Percentiles rank a stretch among this genome's conserved stretches.
These are phyloP conservation scores for Trametes cingulata DNA, from an alignment of 768 basidiomycete species.

Conservation along the genomic window DNA sequence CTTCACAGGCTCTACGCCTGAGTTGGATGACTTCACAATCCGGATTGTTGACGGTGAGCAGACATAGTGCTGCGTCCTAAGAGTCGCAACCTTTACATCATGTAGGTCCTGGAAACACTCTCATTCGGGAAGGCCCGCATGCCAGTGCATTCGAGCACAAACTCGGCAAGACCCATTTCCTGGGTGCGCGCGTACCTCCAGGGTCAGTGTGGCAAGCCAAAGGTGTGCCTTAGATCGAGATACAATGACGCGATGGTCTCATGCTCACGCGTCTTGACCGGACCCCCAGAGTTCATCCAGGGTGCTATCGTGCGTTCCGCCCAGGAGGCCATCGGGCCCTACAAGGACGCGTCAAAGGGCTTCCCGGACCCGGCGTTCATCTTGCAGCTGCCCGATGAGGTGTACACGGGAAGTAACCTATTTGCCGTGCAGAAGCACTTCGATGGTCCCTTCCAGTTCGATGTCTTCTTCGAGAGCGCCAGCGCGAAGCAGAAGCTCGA, in stretches of 20 bases:
- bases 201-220: slow-evolving; percentile 85
- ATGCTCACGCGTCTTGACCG: neutral
- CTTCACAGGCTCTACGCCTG: slow-evolving; percentile 72
- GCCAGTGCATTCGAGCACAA: slow-evolving; percentile 57
- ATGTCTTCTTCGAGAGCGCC: slow-evolving; percentile 82
- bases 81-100: neutral
- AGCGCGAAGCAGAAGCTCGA: slow-evolving; percentile 65
- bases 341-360: slow-evolving; percentile 47
- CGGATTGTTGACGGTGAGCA: slow-evolving; percentile 72
- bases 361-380: slow-evolving; percentile 81
- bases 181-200: slow-evolving; percentile 59
- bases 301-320: slow-evolving; percentile 52
- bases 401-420: slow-evolving; percentile 72
- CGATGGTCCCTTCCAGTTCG: slow-evolving; percentile 85
- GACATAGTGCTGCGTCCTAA: neutral
- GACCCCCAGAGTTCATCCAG: neutral
- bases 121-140: slow-evolving; percentile 55
- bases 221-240: slow-evolving; percentile 44
- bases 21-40: slow-evolving; percentile 81
- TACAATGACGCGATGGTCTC: neutral
- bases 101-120: slow-evolving; percentile 55
- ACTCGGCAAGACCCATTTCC: slow-evolving; percentile 69
- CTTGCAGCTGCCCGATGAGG: slow-evolving; percentile 75
- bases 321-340: slow-evolving; percentile 52
- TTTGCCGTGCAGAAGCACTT: slow-evolving; percentile 87